A percentile compares a stretch with the other conserved stretches of the same genome.
These are phyloP conservation scores for Kazachstania viticola DNA, from an alignment of 805 yeast species.

Conservation along the genomic window DNA sequence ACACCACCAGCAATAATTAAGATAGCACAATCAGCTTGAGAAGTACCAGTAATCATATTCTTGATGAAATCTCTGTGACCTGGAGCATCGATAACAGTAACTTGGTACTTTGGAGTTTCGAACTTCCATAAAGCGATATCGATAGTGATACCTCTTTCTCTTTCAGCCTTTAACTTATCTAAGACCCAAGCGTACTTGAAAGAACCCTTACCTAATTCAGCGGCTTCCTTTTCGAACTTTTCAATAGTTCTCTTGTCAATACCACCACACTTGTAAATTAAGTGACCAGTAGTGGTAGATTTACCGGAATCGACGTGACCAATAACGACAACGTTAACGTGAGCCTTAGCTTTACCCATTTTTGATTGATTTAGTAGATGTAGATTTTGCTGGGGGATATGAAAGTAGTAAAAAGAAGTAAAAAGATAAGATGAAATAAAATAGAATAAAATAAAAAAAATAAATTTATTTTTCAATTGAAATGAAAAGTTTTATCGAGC, in stretches of 20 bases:
- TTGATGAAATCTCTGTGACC: constrained; percentile 95
- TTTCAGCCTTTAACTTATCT: constrained; percentile 91
- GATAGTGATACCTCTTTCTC: constrained; percentile 95
- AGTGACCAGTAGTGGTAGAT: constrained; percentile 99
- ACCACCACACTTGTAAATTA: constrained; percentile 99
- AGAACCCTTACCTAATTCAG: constrained; percentile 93
- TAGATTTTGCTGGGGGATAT: too few relatives aligned
- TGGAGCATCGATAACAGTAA: constrained; percentile 90
- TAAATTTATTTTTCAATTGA: too few relatives aligned
- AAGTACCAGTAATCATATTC: constrained; percentile 92
- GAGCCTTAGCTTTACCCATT: constrained; percentile 90
- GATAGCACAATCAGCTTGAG: constrained; percentile 88
- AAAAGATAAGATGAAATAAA: too few relatives aligned
- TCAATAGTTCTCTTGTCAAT: constrained; percentile 97
- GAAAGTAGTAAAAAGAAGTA: not conserved
- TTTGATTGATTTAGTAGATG: constrained; percentile 8
- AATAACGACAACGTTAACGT: constrained; percentile 99
- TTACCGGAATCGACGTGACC: constrained; percentile 99
- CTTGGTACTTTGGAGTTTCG: constrained; percentile 83
- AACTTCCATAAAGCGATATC: constrained; percentile 89
- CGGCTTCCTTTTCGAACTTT: constrained; percentile 96
- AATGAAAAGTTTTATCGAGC: too few relatives aligned
- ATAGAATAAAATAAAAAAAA: too few relatives aligned
- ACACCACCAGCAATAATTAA: constrained; percentile 85
- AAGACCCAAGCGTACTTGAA: constrained; percentile 97